Conservation (phyloP, 306 rosid genomes). For the Alnus rubra region DNA sequence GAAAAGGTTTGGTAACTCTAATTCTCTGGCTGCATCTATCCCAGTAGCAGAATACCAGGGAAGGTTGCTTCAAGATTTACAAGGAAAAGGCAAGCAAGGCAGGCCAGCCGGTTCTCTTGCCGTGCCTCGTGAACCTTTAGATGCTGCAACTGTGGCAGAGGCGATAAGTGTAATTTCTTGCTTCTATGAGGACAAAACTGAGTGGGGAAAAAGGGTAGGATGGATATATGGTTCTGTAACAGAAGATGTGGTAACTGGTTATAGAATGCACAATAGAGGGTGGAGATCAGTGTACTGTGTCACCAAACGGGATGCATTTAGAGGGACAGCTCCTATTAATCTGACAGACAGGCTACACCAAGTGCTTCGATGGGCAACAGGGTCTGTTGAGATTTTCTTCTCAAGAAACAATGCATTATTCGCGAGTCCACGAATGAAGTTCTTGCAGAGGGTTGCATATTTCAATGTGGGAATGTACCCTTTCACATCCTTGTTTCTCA, state of each 20-base stretch:
- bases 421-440: conserved; percentile 77
- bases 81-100: conserved; percentile 59
- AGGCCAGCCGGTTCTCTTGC: conserved; percentile 87
- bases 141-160: conserved; percentile 82
- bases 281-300: conserved; percentile 88
- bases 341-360: conserved; percentile 83
- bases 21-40: conserved; percentile 63
- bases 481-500: conserved; percentile 77
- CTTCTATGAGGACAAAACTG: conserved; percentile 83
- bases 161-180: conserved; percentile 82
- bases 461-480: conserved; percentile 93
- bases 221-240: conserved; percentile 97
- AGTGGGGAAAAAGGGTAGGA: conserved; percentile 88
- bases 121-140: conserved; percentile 77
- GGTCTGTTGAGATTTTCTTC: conserved; percentile 84
- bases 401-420: conserved; percentile 73
- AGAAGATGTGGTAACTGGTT: conserved; percentile 88
- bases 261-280: conserved; percentile 88
- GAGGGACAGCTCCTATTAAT: conserved; percentile 86
- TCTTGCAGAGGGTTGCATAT: conserved; percentile 83
- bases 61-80: conserved; percentile 69
- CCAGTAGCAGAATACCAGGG: conserved; percentile 88
- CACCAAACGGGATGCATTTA: conserved; percentile 76
- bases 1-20: conserved; percentile 76
- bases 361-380: conserved; percentile 89